Evolutionary conservation across 2,329 filamentous ascomycete species (phyloP), one percentile per base, ranked within the genome.

Genomic region (Didymella exigua): DNA sequence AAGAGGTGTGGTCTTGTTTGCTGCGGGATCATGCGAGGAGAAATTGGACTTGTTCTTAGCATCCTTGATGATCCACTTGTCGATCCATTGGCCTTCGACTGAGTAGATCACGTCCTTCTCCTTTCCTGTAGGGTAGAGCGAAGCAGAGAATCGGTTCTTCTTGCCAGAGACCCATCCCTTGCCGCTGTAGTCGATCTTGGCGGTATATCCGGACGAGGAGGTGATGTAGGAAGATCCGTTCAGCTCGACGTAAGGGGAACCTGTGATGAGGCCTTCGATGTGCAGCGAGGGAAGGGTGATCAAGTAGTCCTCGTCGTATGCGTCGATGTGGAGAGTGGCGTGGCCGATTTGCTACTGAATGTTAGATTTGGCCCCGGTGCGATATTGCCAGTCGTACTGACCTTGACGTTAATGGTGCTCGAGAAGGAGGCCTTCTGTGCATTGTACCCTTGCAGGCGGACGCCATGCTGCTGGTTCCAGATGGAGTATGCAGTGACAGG

Each of bases 371-470:
- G n/a, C 3, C 5, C n/a, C 1, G 9, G 8, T 30, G 14, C n/a
- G 16, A n/a, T 10, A 1, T 2, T 16, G 10, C 13, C 13, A 13
- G 1, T 4, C 7, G 0, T 1, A 10, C 65, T 14, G 30, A 75
- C 74, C 66, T 96, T 96, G 71, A 99, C 89, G 69, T 93, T 89
- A 75, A 98, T 97, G 38, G 93, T 96, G 65, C 89, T 88, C 59
- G 89, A 90, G 77, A 99, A 97, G 14, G 91, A 96, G 4, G 93
- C 93, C 76, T 96, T 98, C 73, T 98, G 95, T 14, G 90, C 93
- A 70, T 98, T 97, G 79, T 96, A 97, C 48, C 93, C 93, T 79
- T 86, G 81, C 19, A 88, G 75, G 66, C 83, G 76, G 44, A 98
- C 86, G 55, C 92, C 91, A 59, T 95, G 86, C 70, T 91, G 86